Base-by-base conservation (phyloP, 257 asterid species). In the Salvia hispanica region DNA sequence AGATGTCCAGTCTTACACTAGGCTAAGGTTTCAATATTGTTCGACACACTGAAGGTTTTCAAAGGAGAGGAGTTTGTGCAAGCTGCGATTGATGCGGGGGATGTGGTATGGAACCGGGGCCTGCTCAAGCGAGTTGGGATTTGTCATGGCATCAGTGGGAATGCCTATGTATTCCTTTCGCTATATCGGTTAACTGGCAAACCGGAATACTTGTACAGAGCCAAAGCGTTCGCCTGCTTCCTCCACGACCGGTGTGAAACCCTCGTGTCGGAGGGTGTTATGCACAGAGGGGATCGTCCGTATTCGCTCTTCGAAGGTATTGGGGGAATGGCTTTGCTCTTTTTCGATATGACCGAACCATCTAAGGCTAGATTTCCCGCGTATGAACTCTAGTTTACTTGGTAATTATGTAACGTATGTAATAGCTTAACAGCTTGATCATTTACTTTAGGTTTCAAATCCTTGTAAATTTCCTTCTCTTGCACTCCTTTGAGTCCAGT, bases 131-230 rank as follows among this genome's bases (percentile, higher is more conserved):
- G 94, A 50, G 91, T 91, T 5, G 97, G 96, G 44, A 14, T 91
- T 15, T 91, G 97, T 62, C 96, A 88, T 16, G 98, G 96, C 67
- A 79, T 91, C 15, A 83, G 94, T 51, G 96, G 98, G 45, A 91
- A 91, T 55, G 68, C 98, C 28, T 89, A 86, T 36, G 85, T 81
- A 16, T 91, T 91, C 62, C 88, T 89, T 59, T 76, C 96, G n/a
- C 82, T 89, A 37, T 84, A 89, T 79, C 84, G 70, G 62, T 60
- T 86, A 59, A 89, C 96, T 4, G 91, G 95, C 13, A 78, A 83
- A 18, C 80, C 81, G 10, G 85, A 89, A 76, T 87, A 71, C 74
- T 62, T 91, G 62, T 74, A 87, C 85, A 82, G 80, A 76, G 94
- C 94, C 68, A 89, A 84, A 76, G 92, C 98, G 10, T 87, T 89